Evolutionary conservation across 2,329 filamentous ascomycete genomes (phyloP).

Genomic region (Fusarium nurragi): DNA sequence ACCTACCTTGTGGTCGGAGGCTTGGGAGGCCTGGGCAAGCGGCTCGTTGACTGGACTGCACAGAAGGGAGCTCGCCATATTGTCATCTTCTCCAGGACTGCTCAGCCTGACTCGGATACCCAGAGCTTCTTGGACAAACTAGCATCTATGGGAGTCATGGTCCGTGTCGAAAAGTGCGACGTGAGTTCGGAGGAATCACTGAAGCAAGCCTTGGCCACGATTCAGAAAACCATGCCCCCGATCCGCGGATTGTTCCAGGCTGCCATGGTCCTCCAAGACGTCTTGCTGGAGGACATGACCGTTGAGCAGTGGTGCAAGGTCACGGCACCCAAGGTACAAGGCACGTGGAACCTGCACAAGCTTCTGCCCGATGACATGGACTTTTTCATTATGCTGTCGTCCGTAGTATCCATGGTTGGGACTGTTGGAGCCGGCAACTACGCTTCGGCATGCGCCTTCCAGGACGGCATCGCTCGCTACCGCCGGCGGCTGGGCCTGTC

Average conservation of each 20-base stretch:
- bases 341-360: slow-evolving; percentile 56
- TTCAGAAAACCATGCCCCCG: neutral
- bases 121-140: neutral
- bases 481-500: slow-evolving; percentile 25
- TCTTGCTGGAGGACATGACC: slow-evolving; percentile 45
- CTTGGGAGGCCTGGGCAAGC: neutral
- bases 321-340: slow-evolving; percentile 51
- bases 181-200: neutral
- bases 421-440: slow-evolving; percentile 43
- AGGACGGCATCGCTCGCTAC: slow-evolving; percentile 48
- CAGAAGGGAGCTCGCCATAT: neutral
- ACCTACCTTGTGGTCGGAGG: slow-evolving; percentile 1
- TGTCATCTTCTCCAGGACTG: neutral
- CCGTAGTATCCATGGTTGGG: slow-evolving; percentile 46
- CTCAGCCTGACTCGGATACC: neutral
- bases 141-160: neutral
- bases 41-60: neutral
- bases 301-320: slow-evolving; percentile 50
- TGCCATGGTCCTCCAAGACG: neutral
- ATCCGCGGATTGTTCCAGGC: neutral
- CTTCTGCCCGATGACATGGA: slow-evolving; percentile 43
- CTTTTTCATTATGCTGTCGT: slow-evolving; percentile 54
- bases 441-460: slow-evolving; percentile 46
- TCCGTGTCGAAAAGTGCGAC: neutral
- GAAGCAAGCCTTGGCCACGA: neutral